Evolutionary conservation across 768 basidiomycete species (phyloP).

Genomic region (Dioszegia hungarica): DNA sequence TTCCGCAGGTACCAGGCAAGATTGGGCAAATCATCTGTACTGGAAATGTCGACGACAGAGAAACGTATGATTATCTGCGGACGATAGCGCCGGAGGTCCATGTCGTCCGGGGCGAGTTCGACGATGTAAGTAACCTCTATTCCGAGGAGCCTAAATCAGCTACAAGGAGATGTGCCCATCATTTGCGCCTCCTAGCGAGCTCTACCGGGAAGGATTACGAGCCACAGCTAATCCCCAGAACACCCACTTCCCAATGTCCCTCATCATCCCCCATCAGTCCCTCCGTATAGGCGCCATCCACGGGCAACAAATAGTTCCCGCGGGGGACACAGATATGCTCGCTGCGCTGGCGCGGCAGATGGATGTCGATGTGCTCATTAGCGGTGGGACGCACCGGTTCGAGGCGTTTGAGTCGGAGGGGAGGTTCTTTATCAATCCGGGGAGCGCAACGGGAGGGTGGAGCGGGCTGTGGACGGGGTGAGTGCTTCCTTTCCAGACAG

Average conservation of each 20-base stretch:
- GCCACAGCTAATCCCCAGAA: conserved; percentile 51
- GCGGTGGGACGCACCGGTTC: conserved; percentile 91
- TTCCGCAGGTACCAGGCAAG: conserved; percentile 85
- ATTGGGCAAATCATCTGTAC: conserved; percentile 97
- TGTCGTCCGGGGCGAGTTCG: conserved; percentile 89
- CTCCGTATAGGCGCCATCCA: conserved; percentile 89
- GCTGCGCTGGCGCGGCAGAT: conserved; percentile 84
- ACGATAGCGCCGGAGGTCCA: conserved; percentile 91
- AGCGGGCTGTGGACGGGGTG: conserved; percentile 68
- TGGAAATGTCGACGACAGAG: conserved; percentile 93
- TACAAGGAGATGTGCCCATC: no score
- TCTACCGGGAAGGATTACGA: no score
- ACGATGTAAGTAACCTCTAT: conserved; percentile 84
- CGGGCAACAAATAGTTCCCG: conserved; percentile 88
- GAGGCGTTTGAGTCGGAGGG: conserved; percentile 88
- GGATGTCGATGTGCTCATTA: conserved; percentile 93
- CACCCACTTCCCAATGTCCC: conserved; percentile 69
- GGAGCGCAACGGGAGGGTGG: conserved; percentile 93
- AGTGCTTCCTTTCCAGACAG: conserved; percentile 38
- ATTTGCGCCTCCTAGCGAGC: no score
- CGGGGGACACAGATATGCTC: conserved; percentile 86
- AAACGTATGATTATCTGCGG: conserved; percentile 92
- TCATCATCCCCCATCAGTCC: conserved; percentile 73
- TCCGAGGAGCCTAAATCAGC: no score
- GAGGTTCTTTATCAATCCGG: conserved; percentile 93